Evolutionary conservation across 1,284 basidiomycete genomes (phyloP).

Genomic region (Vanrija humicola): DNA sequence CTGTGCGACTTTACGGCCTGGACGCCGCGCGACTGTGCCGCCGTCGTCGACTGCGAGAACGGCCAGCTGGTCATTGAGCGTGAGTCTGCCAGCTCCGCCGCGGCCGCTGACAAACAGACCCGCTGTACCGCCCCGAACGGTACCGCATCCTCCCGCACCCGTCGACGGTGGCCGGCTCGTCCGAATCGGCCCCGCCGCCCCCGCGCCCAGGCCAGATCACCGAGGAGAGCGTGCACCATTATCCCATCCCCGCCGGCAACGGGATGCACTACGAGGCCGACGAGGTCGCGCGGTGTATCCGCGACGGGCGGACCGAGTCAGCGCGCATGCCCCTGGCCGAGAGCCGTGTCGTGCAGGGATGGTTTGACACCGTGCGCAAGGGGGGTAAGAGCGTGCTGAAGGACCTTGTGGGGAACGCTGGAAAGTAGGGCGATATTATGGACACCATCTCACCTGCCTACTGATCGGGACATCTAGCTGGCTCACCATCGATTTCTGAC

Average conservation of each 20-base stretch:
- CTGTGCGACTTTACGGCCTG: slow-evolving; percentile 3
- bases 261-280: slow-evolving; percentile 40
- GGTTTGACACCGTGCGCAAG: slow-evolving; percentile 53
- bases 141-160: slow-evolving; percentile 4
- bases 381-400: slow-evolving; percentile 28
- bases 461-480: no score
- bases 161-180: neutral
- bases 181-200: slow-evolving; percentile 45
- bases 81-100: neutral
- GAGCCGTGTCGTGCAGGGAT: slow-evolving; percentile 56
- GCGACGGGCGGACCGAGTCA: slow-evolving; percentile 67
- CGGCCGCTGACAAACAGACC: neutral
- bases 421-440: slow-evolving; percentile 8
- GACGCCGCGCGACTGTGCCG: neutral
- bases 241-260: slow-evolving; percentile 55
- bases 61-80: slow-evolving; percentile 1
- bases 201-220: slow-evolving; percentile 47
- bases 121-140: slow-evolving; percentile 4
- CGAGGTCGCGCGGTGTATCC: slow-evolving; percentile 70
- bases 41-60: slow-evolving; percentile 1
- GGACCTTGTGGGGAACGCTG: slow-evolving; percentile 23
- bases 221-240: slow-evolving; percentile 51
- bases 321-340: slow-evolving; percentile 65
- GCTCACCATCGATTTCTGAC: no score
- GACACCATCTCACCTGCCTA: no score